Conservation (phyloP, 2,329 filamentous ascomycete genomes). For the Aureobasidium sp. region DNA sequence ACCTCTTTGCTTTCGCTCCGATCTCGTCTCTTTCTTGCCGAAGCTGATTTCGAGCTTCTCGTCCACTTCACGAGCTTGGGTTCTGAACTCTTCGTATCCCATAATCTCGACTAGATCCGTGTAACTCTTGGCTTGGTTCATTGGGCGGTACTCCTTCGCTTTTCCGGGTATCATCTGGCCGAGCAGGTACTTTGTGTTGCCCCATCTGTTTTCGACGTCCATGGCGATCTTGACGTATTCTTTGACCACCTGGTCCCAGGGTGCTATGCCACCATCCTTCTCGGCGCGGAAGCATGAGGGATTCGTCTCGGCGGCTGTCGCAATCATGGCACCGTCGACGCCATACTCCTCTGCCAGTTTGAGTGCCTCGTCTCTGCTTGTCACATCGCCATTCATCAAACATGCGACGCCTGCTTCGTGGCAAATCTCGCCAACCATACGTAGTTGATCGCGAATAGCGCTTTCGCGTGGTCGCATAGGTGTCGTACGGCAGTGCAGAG, state of each 20-base stretch:
- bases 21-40: constrained; percentile 39
- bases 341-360: constrained; percentile 66
- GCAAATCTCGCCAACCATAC: constrained; percentile 75
- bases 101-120: constrained; percentile 57
- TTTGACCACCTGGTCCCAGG: constrained; percentile 70
- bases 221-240: constrained; percentile 67
- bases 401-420: constrained; percentile 81
- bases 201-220: constrained; percentile 74
- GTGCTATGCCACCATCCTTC: constrained; percentile 59
- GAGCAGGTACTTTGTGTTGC: constrained; percentile 89
- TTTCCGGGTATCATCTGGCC: constrained; percentile 81
- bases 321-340: constrained; percentile 97
- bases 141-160: constrained; percentile 49
- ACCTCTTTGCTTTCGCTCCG: constrained; percentile 30
- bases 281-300: constrained; percentile 72
- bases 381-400: constrained; percentile 92
- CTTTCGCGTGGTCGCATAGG: constrained; percentile 88
- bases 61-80: constrained; percentile 59
- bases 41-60: constrained; percentile 46
- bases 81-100: constrained; percentile 52
- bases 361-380: constrained; percentile 61
- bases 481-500: constrained; percentile 90
- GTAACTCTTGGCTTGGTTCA: constrained; percentile 64
- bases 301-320: constrained; percentile 84
- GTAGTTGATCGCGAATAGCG: constrained; percentile 76